These are phyloP conservation scores for Camellia lanceoleosa DNA, from an alignment of 148 eudicot species.

Conservation along the genomic window DNA sequence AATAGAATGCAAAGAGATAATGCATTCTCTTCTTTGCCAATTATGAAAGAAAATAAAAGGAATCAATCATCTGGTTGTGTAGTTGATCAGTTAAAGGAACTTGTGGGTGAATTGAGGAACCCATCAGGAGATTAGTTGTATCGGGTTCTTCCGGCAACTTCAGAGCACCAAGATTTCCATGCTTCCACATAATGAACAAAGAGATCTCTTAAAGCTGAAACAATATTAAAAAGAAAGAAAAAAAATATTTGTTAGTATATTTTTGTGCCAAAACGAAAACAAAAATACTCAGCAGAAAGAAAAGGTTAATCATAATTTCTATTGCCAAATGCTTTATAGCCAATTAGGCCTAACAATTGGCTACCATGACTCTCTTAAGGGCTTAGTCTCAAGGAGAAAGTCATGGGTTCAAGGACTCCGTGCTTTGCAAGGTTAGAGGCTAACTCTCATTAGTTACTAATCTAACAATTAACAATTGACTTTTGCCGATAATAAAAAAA, in stretches of 20 bases:
- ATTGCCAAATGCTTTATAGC: too few relatives aligned
- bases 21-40: conserved; percentile 28
- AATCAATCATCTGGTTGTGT: conserved; percentile 1
- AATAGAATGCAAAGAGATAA: conserved; percentile 29
- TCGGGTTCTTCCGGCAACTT: conserved; percentile 64
- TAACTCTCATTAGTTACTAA: too few relatives aligned
- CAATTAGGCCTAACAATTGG: too few relatives aligned
- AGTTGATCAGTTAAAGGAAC: neutral
- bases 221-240: conserved; percentile 15
- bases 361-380: too few relatives aligned
- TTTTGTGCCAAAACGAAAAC: neutral
- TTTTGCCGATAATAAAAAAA: too few relatives aligned
- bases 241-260: neutral
- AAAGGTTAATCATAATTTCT: neutral
- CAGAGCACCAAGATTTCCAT: conserved; percentile 83
- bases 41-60: neutral
- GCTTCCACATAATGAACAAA: conserved; percentile 83
- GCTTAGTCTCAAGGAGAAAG: too few relatives aligned
- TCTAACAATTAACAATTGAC: too few relatives aligned
- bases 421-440: too few relatives aligned
- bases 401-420: too few relatives aligned
- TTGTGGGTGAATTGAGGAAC: neutral
- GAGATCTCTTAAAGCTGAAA: conserved; percentile 75
- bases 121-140: conserved; percentile 46
- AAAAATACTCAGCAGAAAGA: neutral